Percentiles rank a stretch among this genome's conserved stretches.
Evolutionary conservation across 2,329 filamentous ascomycete species (phyloP).

Genomic region (Xylariomycetidae sp.): DNA sequence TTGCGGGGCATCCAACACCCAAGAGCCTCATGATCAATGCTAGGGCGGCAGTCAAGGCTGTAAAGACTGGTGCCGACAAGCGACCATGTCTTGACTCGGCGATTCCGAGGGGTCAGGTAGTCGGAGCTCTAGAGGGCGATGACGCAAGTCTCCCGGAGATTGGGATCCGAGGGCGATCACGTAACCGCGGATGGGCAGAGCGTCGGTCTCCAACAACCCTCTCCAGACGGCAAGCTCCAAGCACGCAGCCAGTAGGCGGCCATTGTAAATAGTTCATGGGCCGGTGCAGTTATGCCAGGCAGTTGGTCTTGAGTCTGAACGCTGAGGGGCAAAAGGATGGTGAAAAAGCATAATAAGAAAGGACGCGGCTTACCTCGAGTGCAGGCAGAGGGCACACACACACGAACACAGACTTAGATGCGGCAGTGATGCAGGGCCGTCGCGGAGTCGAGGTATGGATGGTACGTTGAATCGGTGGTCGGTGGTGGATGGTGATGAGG

Average conservation of each 20-base stretch:
- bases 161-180: conserved; percentile 18
- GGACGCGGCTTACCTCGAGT: conserved; percentile 44
- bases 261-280: no score
- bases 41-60: no score
- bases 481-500: no score
- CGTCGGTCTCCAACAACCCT: no score
- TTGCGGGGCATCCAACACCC: conserved; percentile 17
- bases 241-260: no score
- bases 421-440: conserved; percentile 22
- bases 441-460: no score
- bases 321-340: conserved; percentile 13
- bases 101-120: conserved; percentile 5
- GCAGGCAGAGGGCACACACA: no score
- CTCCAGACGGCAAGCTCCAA: no score
- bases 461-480: no score
- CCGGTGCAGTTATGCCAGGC: neutral
- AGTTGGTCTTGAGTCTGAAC: conserved; percentile 15
- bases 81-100: conserved; percentile 2
- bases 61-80: conserved; percentile 2
- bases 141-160: conserved; percentile 21
- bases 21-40: no score
- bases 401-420: conserved; percentile 27
- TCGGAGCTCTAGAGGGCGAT: conserved; percentile 14
- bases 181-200: conserved; percentile 8
- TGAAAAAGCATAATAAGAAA: conserved; percentile 10